Conservation (phyloP, 345 rosid species). For the Geranium rotundifolium region DNA sequence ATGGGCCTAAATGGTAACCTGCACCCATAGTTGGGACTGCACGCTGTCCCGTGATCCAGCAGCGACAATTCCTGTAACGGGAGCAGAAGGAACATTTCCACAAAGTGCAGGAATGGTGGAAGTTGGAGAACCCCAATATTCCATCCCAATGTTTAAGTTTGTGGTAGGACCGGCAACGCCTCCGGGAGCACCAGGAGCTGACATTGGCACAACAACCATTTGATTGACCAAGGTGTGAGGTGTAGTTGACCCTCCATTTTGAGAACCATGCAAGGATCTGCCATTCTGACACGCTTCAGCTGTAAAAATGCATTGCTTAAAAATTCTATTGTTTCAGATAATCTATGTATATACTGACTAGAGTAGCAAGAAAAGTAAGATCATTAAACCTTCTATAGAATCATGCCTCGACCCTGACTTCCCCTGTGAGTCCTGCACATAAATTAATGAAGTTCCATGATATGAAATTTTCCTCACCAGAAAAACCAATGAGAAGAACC, state of each 20-base stretch:
- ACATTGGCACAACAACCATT: slow-evolving; percentile 47
- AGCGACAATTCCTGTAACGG: slow-evolving; percentile 57
- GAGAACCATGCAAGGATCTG: slow-evolving; percentile 45
- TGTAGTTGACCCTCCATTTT: slow-evolving; percentile 40
- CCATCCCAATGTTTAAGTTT: slow-evolving; percentile 96
- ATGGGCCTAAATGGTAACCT: slow-evolving; percentile 26
- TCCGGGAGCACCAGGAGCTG: slow-evolving; percentile 42
- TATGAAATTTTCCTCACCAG: slow-evolving; percentile 3
- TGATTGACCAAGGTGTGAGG: slow-evolving; percentile 24
- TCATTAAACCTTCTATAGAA: slow-evolving; percentile 49
- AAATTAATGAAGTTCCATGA: slow-evolving; percentile 3
- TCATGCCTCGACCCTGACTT: slow-evolving; percentile 75
- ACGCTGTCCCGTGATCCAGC: slow-evolving; percentile 56
- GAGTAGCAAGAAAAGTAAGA: slow-evolving; percentile 2
- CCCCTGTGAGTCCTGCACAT: slow-evolving; percentile 49
- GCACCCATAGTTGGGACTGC: slow-evolving; percentile 81
- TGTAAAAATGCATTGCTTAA: slow-evolving; percentile 13
- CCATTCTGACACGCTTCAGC: slow-evolving; percentile 66
- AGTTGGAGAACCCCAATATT: slow-evolving; percentile 84
- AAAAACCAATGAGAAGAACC: neutral
- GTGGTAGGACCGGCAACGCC: slow-evolving; percentile 77
- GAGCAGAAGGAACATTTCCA: slow-evolving; percentile 60
- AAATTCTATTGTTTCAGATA: neutral
- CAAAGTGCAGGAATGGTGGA: slow-evolving; percentile 46
- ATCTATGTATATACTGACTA: neutral